These are phyloP conservation scores for Fomes fomentarius DNA, from an alignment of 1,284 basidiomycete species.

Conservation along the genomic window DNA sequence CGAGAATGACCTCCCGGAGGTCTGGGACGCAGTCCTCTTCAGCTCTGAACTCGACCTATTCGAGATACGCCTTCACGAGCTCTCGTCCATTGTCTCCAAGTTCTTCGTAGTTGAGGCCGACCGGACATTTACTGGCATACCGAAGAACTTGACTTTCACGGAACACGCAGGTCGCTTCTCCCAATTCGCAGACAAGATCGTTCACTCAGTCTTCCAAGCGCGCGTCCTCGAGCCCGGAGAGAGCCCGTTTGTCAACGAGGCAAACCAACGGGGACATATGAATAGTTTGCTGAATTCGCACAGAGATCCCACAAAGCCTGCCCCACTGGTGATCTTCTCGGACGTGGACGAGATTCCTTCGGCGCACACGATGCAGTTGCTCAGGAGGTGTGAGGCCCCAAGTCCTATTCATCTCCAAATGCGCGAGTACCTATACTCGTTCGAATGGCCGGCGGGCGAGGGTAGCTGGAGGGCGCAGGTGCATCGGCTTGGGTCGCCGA, in stretches of 20 bases:
- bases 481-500: slow-evolving; percentile 41
- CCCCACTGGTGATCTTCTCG: slow-evolving; percentile 61
- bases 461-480: slow-evolving; percentile 55
- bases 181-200: slow-evolving; percentile 56
- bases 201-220: slow-evolving; percentile 44
- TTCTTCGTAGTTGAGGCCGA: slow-evolving; percentile 74
- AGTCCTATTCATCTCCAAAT: slow-evolving; percentile 64
- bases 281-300: slow-evolving; percentile 44
- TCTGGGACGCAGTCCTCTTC: slow-evolving; percentile 62
- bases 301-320: slow-evolving; percentile 34
- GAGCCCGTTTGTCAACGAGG: slow-evolving; percentile 44
- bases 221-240: slow-evolving; percentile 28
- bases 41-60: slow-evolving; percentile 71
- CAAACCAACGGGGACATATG: slow-evolving; percentile 43
- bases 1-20: slow-evolving; percentile 19
- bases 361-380: slow-evolving; percentile 54
- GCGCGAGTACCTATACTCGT: slow-evolving; percentile 66
- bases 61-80: slow-evolving; percentile 70
- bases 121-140: slow-evolving; percentile 61
- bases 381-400: slow-evolving; percentile 62
- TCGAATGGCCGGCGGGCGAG: slow-evolving; percentile 25
- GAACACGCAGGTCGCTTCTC: slow-evolving; percentile 51
- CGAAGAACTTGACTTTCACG: slow-evolving; percentile 58
- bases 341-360: slow-evolving; percentile 75
- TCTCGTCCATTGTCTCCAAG: slow-evolving; percentile 59